Base-by-base conservation (phyloP, 2,329 filamentous ascomycete species). In the Laburnicola sp. region DNA sequence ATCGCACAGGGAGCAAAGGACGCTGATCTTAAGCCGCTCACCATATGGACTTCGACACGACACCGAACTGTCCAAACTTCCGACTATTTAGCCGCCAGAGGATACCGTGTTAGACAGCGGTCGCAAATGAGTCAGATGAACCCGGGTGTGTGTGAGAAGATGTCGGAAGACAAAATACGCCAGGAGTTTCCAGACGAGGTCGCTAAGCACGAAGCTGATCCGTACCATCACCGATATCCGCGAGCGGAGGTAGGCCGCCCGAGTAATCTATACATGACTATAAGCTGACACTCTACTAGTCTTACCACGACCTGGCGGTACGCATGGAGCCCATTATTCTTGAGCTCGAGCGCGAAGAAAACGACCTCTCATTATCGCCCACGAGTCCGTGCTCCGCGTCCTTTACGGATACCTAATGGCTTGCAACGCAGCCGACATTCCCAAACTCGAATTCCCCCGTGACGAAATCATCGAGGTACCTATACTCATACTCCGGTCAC, bases 321-420 rank as follows among this genome's bases (percentile, higher is more conserved):
- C 89, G 94, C 22, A 85, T 99, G 40, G 94, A 99, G 71, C 95
- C 94, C 35, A 96, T 99, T 66, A 99, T 99, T 67, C 83, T 99
- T 27, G 94, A 99, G 72, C 83, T 99, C 10, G 94, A 99, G 77
- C 87, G 94, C 37, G 94, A 99, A 76, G 90, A 97, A 64, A 96
- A 95, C 60, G 94, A 99, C 70, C 82, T 99, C n/a, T 99, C 46
- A 97, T 99, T 68, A 97, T 99, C 61, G 94, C 94, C 0, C 94
- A 99, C 72, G 94, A 99, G 73, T 96, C 91, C 45, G 94, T 99
- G n/a, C 82, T 99, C 40, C 89, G 94, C 37, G 94, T 99, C 23
- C 82, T 99, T 3, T 99, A 99, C 70, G 92, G 92, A 23, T 99
- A 99, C 74, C 80, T 99, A 34, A 99, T 99, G 94, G 94, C 96